Evolutionary conservation across 768 basidiomycete genomes (phyloP), one percentile per base, ranked within the genome.

Genomic region (Leccinum uliginosum): DNA sequence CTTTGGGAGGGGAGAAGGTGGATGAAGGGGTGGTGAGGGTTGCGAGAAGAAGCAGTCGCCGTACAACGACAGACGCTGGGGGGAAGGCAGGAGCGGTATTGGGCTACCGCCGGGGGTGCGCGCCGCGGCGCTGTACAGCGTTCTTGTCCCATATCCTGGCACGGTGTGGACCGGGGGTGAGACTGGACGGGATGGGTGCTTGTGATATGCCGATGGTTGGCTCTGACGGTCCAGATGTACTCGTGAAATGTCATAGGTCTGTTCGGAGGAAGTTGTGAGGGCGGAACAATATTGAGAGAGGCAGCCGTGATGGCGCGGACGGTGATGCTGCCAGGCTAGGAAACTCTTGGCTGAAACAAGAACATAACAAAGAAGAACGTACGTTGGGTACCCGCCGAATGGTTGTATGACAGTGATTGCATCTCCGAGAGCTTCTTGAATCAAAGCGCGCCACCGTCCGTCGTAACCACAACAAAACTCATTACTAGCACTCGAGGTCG

Each of bases 1-100:
- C 34, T 70, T 67, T n/a, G 71, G 69, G 2, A 71, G 49, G 24
- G 70, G 69, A 21, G 73, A 71, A 19, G 71, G 68, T 0, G 69
- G 59, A 9, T 63, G 58, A 29, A 70, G 67, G 29, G 71, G 45
- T 15, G 55, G 26, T 4, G 23, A 50, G 6, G 56, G 54, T 12
- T 57, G 61, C 2, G 56, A 45, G 30, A 53, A 61, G 53, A 72
- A 63, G 45, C 66, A 65, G 50, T 70, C 70, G 6, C 72, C 68
- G 38, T 71, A 73, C 29, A 68, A 23, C 3, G 70, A 65, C 1
- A 58, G 51, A 12, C 47, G 62, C 4, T 61, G 56, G 50, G 62
- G 32, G 14, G 56, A 51, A 17, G 54, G 3, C 8, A 55, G 57
- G 17, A 32, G 12, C 6, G 32, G 53, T 54, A 15, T 58, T n/a